Conservation (phyloP, 2,329 filamentous ascomycete species). For the Ophidiomyces ophidiicola region DNA sequence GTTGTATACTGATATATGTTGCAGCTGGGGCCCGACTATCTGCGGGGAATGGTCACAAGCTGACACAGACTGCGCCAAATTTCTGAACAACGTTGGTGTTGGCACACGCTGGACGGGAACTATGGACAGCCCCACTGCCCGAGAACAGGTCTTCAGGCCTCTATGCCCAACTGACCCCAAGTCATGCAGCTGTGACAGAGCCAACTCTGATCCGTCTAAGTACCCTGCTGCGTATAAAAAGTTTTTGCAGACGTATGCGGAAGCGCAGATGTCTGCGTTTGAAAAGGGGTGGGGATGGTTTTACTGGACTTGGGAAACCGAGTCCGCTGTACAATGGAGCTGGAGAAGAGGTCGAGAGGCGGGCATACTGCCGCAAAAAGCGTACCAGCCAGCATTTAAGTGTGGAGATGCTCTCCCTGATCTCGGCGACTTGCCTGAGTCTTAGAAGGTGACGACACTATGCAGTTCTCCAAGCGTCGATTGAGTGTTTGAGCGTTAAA, state of each 20-base stretch:
- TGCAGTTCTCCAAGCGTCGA: too few species aligned
- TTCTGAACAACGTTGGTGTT: constrained; percentile 79
- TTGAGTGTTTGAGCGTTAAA: too few species aligned
- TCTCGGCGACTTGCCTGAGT: constrained; percentile 34
- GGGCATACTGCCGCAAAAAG: constrained; percentile 66
- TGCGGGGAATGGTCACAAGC: constrained; percentile 97
- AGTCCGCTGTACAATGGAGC: constrained; percentile 78
- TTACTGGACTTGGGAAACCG: constrained; percentile 98
- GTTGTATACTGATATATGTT: constrained; percentile 5
- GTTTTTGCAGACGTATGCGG: constrained; percentile 79
- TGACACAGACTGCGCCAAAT: constrained; percentile 80
- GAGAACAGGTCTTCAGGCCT: constrained; percentile 49
- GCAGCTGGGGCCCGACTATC: constrained; percentile 72
- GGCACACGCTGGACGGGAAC: constrained; percentile 91
- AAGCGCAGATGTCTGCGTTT: constrained; percentile 92
- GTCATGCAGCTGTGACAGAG: constrained; percentile 57
- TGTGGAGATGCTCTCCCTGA: constrained; percentile 43
- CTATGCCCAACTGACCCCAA: constrained; percentile 53
- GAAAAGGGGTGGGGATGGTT: constrained; percentile 95
- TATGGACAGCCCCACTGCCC: constrained; percentile 45
- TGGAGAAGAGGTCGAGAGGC: constrained; percentile 57
- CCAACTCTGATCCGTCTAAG: constrained; percentile 57
- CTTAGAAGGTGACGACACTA: constrained; percentile 24
- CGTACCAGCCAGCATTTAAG: constrained; percentile 57
- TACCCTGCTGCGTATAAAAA: constrained; percentile 69